A percentile compares a stretch with the other conserved stretches of the same genome.
Conservation (phyloP, 257 asterid species). For the Prunella vulgaris region DNA sequence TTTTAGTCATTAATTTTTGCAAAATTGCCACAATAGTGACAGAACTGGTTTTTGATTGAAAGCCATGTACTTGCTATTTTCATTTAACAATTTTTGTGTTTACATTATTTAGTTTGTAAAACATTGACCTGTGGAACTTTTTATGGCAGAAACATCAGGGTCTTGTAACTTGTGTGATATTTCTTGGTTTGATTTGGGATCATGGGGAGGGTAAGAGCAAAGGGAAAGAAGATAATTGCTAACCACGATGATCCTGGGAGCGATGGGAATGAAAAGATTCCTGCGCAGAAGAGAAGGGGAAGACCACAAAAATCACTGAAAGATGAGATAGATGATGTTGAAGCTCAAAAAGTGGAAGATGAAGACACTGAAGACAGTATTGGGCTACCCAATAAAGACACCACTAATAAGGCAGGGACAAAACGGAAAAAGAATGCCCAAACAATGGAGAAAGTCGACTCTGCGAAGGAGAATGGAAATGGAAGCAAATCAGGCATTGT, state of each 20-base stretch:
- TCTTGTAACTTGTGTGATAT: slow-evolving; percentile 12
- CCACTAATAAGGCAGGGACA: slow-evolving; percentile 24
- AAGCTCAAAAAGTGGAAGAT: slow-evolving; percentile 30
- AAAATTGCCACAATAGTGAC: not conserved
- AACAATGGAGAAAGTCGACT: slow-evolving; percentile 25
- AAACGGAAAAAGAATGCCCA: slow-evolving; percentile 27
- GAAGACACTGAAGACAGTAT: slow-evolving; percentile 31
- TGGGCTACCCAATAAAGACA: slow-evolving; percentile 27
- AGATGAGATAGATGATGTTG: slow-evolving; percentile 38
- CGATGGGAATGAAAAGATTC: slow-evolving; percentile 47
- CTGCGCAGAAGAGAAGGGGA: slow-evolving; percentile 48
- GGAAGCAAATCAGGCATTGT: slow-evolving; percentile 30
- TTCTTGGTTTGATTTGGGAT: not conserved
- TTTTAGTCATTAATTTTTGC: not conserved
- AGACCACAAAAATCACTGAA: slow-evolving; percentile 45
- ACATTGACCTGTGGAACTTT: not conserved
- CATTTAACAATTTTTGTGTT: not conserved
- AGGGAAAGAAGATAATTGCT: slow-evolving; percentile 36
- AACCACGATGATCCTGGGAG: slow-evolving; percentile 42
- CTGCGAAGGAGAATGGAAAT: slow-evolving; percentile 27
- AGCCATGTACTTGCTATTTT: not conserved
- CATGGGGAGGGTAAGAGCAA: slow-evolving; percentile 49
- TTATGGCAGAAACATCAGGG: slow-evolving; percentile 21
- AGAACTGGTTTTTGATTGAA: not conserved
- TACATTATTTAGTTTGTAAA: not conserved